Conservation (phyloP, 2,329 filamentous ascomycete genomes). For the Aureobasidium sp. region DNA sequence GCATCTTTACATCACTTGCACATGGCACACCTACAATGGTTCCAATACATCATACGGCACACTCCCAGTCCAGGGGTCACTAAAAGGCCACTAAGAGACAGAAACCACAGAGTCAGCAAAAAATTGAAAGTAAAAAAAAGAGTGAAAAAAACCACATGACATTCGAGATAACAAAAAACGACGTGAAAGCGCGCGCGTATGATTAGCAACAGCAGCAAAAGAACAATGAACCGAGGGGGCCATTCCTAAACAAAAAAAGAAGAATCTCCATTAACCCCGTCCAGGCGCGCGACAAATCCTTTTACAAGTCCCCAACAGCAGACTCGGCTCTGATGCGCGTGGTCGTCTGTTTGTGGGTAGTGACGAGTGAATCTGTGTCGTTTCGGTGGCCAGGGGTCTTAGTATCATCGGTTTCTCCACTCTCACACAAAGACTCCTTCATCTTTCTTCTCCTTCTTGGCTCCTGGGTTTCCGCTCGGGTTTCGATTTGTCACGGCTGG, state of each 20-base stretch:
- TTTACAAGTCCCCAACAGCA: neutral
- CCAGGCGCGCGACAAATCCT: neutral
- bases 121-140: neutral
- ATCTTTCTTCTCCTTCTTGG: neutral
- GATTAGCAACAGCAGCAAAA: conserved; percentile 3
- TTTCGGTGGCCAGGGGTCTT: neutral
- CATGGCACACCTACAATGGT: too few relatives aligned
- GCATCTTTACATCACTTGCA: too few relatives aligned
- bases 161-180: neutral
- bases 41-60: too few relatives aligned
- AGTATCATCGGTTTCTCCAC: neutral
- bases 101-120: neutral
- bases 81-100: neutral
- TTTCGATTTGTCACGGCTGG: conserved; percentile 1
- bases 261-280: neutral
- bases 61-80: too few relatives aligned
- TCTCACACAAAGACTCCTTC: neutral
- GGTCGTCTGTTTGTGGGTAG: neutral
- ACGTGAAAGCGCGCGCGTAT: neutral
- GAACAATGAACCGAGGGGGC: neutral
- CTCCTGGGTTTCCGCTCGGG: neutral
- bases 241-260: conserved; percentile 1
- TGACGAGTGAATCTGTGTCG: neutral
- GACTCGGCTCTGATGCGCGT: neutral
- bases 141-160: neutral